These are phyloP conservation scores for Chiua virens DNA, from an alignment of 768 basidiomycete genomes.

Conservation along the genomic window DNA sequence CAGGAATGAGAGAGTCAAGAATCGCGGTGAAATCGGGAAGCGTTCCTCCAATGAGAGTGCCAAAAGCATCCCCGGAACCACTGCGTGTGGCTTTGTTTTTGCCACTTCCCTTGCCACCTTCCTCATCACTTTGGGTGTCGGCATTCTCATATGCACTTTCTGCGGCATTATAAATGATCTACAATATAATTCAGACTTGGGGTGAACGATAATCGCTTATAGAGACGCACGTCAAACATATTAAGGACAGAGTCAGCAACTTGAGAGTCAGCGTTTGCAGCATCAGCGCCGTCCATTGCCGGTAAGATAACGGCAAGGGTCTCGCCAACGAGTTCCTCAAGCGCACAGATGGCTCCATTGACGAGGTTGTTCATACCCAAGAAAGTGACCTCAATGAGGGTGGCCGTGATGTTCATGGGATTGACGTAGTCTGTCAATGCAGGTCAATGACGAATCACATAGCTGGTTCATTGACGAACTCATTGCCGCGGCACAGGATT, in stretches of 20 bases:
- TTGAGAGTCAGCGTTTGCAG: conserved; percentile 22
- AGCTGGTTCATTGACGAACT: conserved; percentile 19
- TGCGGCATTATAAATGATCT: conserved; percentile 30
- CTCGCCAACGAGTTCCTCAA: conserved; percentile 29
- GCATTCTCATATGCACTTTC: conserved; percentile 20
- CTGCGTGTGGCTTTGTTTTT: background rate
- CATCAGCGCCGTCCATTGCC: conserved; percentile 14
- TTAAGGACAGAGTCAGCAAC: conserved; percentile 24
- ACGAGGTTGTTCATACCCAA: conserved; percentile 24
- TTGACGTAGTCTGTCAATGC: conserved; percentile 23
- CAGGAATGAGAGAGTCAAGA: conserved; percentile 17
- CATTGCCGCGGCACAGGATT: conserved; percentile 18
- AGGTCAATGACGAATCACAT: background rate
- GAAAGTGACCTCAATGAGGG: conserved; percentile 20
- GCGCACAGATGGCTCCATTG: conserved; percentile 16
- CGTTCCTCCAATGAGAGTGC: conserved; percentile 4
- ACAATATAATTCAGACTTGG: background rate
- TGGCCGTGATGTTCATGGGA: conserved; percentile 23
- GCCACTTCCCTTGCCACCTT: too few relatives aligned
- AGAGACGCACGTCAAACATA: conserved; percentile 21
- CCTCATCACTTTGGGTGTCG: background rate
- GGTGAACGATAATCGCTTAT: background rate
- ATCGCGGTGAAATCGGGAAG: conserved; percentile 20
- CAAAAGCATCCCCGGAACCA: background rate
- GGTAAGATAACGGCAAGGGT: conserved; percentile 25